These are phyloP conservation scores for Cryptosporidium canis DNA, from an alignment of 169 alveolate species.

Conservation along the genomic window DNA sequence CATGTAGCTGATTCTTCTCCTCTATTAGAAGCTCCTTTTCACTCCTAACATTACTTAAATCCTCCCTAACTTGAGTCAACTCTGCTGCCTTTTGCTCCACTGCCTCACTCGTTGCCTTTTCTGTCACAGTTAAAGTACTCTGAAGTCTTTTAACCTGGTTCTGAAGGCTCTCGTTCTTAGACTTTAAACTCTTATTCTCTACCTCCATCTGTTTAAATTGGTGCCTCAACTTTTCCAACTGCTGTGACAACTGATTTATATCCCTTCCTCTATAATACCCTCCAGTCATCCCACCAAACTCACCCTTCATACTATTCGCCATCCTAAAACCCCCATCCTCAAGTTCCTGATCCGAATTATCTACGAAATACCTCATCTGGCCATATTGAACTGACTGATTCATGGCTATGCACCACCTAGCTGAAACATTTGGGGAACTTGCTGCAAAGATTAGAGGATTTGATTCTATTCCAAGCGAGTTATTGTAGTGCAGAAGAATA, in stretches of 20 bases:
- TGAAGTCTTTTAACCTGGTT: slow-evolving; percentile 55
- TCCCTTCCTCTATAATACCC: slow-evolving; percentile 61
- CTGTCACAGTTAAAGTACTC: slow-evolving; percentile 65
- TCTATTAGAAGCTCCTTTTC: slow-evolving; percentile 61
- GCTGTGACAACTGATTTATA: slow-evolving; percentile 45
- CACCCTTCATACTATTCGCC: neutral
- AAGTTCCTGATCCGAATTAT: slow-evolving; percentile 52
- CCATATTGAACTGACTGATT: slow-evolving; percentile 64
- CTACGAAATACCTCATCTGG: slow-evolving; percentile 54
- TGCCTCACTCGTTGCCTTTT: slow-evolving; percentile 72
- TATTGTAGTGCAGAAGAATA: slow-evolving; percentile 34
- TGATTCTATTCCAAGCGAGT: slow-evolving; percentile 56
- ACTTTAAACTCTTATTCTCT: slow-evolving; percentile 34
- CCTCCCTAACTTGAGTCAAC: slow-evolving; percentile 57
- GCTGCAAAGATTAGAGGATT: slow-evolving; percentile 71
- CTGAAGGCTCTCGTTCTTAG: slow-evolving; percentile 43
- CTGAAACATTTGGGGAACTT: slow-evolving; percentile 68
- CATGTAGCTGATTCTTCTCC: slow-evolving; percentile 40
- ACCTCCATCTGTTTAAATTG: slow-evolving; percentile 55
- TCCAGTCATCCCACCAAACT: slow-evolving; percentile 2
- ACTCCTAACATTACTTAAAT: slow-evolving; percentile 46
- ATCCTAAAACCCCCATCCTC: neutral
- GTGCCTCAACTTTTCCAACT: slow-evolving; percentile 31
- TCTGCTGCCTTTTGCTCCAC: slow-evolving; percentile 70
- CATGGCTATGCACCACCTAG: slow-evolving; percentile 72